These are phyloP conservation scores for Candida multigemmis DNA, from an alignment of 805 yeast genomes.

Conservation along the genomic window DNA sequence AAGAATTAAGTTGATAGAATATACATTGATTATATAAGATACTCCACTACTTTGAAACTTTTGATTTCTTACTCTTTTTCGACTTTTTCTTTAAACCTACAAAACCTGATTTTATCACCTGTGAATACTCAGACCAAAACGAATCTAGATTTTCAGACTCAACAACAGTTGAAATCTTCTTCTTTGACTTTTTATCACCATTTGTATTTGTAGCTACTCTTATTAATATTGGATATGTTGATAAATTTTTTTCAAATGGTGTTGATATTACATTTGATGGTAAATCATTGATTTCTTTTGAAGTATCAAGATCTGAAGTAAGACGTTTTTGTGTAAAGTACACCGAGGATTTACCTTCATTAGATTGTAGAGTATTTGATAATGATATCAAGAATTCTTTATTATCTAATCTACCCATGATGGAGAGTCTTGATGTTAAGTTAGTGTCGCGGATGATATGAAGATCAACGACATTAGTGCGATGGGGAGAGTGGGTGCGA, in stretches of 20 bases:
- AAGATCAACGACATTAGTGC: too few species aligned
- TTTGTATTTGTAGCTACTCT: slow-evolving; percentile 52
- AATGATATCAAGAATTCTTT: slow-evolving; percentile 20
- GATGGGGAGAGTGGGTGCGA: too few species aligned
- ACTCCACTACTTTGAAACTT: slow-evolving; percentile 26
- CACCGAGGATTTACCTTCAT: slow-evolving; percentile 40
- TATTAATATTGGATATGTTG: slow-evolving; percentile 53
- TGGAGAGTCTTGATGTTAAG: slow-evolving; percentile 1
- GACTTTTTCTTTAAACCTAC: slow-evolving; percentile 76
- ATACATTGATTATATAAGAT: slow-evolving; percentile 15
- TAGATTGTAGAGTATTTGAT: slow-evolving; percentile 11
- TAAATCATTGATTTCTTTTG: slow-evolving; percentile 17
- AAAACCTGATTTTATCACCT: slow-evolving; percentile 61
- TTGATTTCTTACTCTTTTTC: slow-evolving; percentile 54
- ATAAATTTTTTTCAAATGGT: slow-evolving; percentile 10
- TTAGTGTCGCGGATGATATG: too few species aligned
- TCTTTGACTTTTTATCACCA: slow-evolving; percentile 34
- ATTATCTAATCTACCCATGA: slow-evolving; percentile 23
- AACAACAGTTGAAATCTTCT: slow-evolving; percentile 69
- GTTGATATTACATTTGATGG: slow-evolving; percentile 22
- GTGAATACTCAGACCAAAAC: slow-evolving; percentile 74
- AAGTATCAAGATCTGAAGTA: slow-evolving; percentile 15
- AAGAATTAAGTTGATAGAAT: slow-evolving; percentile 18
- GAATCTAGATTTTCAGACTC: slow-evolving; percentile 48
- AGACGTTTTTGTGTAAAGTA: slow-evolving; percentile 54